Evolutionary conservation across 768 basidiomycete species (phyloP), one percentile per base, ranked within the genome.

Genomic region (Naganishia friedmannii): DNA sequence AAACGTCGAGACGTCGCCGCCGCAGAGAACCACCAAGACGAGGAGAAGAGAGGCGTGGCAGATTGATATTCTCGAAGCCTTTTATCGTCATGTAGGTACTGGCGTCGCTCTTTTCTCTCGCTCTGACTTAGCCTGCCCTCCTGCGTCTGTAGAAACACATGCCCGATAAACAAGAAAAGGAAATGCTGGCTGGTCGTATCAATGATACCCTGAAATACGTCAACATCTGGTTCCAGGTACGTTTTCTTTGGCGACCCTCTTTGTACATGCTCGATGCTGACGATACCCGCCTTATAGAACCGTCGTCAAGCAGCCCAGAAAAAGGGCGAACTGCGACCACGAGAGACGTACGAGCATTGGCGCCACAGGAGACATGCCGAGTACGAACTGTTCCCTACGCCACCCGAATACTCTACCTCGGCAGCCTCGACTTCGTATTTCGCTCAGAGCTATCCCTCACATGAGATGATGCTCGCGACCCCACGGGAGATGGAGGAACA

Each of bases 181-280:
- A 63, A 45, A 63, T 63, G 60, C 42, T 63, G 60, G 60, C 60
- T 3, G 42, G 7, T 15, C 21, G 60, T 6, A 63, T 63, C 60
- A 46, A 46, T 63, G 60, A 63, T 28, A 63, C 39, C 13, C 26
- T 63, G 60, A 63, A 63, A 63, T 63, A 63, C 42, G 60, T 63
- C 60, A 63, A 63, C 39, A 63, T 63, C 39, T 63, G 60, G 60
- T 63, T 63, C 39, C 60, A 63, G 39, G 60, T 63, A 45, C 10
- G 60, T 45, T 10, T n/a, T 42, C 19, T 45, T 26, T 4, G 3
- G 3, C 12, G 48, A n/a, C 23, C 3, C 39, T n/a, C n/a, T 7
- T 2, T 26, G 4, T 12, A 37, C 34, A 37, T 37, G 34, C 39
- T 26, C 42, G 8, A 39, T 45, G 60, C 60, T 63, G 39, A 63